Evolutionary conservation across 768 basidiomycete species (phyloP), one percentile per base, ranked within the genome.

Genomic region (Tylopilus rubrobrunneus): DNA sequence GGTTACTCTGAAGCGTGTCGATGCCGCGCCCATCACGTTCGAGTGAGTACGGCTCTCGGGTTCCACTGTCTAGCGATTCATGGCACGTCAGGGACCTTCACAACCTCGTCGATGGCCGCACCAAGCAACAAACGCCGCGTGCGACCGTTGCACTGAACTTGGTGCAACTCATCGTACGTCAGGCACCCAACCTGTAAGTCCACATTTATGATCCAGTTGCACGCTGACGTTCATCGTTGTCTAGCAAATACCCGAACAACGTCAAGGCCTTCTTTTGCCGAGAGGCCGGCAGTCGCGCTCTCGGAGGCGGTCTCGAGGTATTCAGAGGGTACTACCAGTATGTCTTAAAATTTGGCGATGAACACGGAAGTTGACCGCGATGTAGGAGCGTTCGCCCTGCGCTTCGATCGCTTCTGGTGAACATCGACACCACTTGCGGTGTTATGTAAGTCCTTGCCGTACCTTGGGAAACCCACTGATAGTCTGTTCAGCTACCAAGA

Each of bases 271-370:
- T 76, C 54, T 82, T 81, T 45, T 71, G 68, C 46, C 56, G 57
- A 21, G 65, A 67, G 19, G 68, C 70, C 19, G 66, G 73, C 10
- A 63, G 53, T 15, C 58, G 45, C 41, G 0, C 2, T 7, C 59
- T 71, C 1, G 70, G 66, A 15, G 67, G 68, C 2, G 68, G 68
- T 3, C 58, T 83, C 0, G 76, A 79, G 37, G 53, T 82, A 0
- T 75, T 78, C 67, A 67, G 74, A 8, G 81, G 81, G 0, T 79
- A 71, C 41, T 81, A 75, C 51, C 79, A 81, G 81, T 82, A 51
- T 28, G 76, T 60, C 27, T n/a, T 11, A 2, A 31, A 2, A 6
- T 19, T 44, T 40, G 29, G 25, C 44, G 29, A 19, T 21, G 10
- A 27, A 4, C 31, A 11, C 36, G 10, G 28, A 1, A 45, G 43